These are phyloP conservation scores for Leccinum boreale DNA, from an alignment of 768 basidiomycete species.

Conservation along the genomic window DNA sequence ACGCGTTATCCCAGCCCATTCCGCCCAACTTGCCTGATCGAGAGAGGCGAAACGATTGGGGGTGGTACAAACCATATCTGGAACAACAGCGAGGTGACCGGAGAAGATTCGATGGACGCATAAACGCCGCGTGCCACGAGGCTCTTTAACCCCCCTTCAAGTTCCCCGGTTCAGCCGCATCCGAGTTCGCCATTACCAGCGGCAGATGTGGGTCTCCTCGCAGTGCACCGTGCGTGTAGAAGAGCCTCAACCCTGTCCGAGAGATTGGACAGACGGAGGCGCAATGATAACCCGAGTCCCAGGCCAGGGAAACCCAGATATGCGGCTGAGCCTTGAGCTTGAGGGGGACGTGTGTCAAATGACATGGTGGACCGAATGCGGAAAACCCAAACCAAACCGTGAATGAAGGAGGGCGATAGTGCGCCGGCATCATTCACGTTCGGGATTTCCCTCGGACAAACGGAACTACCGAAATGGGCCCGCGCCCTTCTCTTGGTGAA, in stretches of 20 bases:
- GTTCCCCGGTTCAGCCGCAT: not conserved
- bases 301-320: not conserved
- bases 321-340: not conserved
- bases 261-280: not conserved
- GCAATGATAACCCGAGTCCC: not conserved
- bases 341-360: not conserved
- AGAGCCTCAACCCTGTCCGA: not conserved
- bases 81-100: not conserved
- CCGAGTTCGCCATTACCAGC: not conserved
- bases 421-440: constrained; percentile 4
- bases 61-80: not conserved
- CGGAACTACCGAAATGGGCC: not conserved
- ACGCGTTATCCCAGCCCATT: not conserved
- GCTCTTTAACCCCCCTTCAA: not conserved
- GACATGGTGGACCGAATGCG: constrained; percentile 12
- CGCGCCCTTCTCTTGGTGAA: not conserved
- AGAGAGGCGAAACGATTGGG: not conserved
- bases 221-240: not conserved
- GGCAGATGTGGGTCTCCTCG: not conserved
- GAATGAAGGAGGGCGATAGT: constrained; percentile 9
- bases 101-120: not conserved
- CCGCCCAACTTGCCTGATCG: not conserved
- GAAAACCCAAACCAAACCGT: constrained; percentile 7
- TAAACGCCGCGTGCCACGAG: constrained; percentile 1
- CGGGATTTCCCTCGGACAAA: constrained; percentile 16